Evolutionary conservation across 805 yeast genomes (phyloP).

Genomic region (Zygosaccharomyces bailii): DNA sequence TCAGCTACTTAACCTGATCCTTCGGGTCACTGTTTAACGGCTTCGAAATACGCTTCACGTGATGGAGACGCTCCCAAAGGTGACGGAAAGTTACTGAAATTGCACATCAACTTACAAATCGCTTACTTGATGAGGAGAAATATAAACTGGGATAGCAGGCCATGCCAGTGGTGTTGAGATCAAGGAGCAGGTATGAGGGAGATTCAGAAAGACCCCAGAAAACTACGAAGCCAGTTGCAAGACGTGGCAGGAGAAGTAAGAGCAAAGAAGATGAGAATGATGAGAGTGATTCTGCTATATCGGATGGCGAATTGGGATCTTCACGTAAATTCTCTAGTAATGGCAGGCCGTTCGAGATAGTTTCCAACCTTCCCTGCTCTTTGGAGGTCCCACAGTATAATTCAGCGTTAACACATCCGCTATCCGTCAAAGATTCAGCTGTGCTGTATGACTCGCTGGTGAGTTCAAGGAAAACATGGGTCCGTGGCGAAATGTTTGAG

Average conservation of each 20-base stretch:
- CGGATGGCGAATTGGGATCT: constrained; percentile 8
- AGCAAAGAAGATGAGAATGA: constrained; percentile 20
- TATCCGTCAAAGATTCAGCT: constrained; percentile 69
- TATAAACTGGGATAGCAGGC: not conserved
- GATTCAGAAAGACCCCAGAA: constrained; percentile 5
- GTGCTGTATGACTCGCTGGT: constrained; percentile 67
- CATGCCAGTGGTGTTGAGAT: constrained; percentile 18
- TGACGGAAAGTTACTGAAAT: no score
- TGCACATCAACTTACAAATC: no score
- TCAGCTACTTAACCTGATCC: no score
- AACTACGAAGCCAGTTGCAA: constrained; percentile 3
- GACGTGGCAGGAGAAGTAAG: constrained; percentile 18
- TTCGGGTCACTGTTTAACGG: no score
- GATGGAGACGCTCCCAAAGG: constrained; percentile 5
- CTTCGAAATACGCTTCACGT: constrained; percentile 1
- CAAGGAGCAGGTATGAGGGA: constrained; percentile 10
- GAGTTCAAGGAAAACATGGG: constrained; percentile 67
- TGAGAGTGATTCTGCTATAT: constrained; percentile 9
- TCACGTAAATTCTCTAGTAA: constrained; percentile 20
- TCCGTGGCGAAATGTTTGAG: constrained; percentile 64
- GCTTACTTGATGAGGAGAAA: no score
- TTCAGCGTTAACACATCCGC: constrained; percentile 57
- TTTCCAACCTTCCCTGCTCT: constrained; percentile 67
- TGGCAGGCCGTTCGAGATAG: constrained; percentile 58
- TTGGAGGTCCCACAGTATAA: constrained; percentile 51